A percentile compares a stretch with the other conserved stretches of the same genome.
Conservation (phyloP, 1,284 basidiomycete species). For the Cryptococcus sp. region DNA sequence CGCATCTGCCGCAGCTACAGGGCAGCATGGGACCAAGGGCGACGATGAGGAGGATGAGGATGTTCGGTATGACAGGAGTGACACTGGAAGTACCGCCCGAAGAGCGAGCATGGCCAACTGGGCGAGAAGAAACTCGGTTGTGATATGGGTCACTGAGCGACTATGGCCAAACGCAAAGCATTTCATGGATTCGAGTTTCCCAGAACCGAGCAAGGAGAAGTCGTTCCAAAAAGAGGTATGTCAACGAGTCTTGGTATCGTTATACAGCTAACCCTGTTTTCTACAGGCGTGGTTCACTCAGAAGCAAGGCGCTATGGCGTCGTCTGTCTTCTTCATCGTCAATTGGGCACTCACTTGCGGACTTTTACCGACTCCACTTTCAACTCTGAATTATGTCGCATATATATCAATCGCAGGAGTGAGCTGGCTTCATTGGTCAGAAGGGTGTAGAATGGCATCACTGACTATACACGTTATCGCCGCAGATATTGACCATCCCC, state of each 20-base stretch:
- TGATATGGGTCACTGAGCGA: slow-evolving; percentile 34
- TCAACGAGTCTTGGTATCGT: not conserved
- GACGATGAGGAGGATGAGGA: slow-evolving; percentile 14
- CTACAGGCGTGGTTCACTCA: slow-evolving; percentile 42
- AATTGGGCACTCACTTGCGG: slow-evolving; percentile 42
- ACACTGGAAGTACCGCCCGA: slow-evolving; percentile 17
- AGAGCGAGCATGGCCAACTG: slow-evolving; percentile 23
- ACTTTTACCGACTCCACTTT: slow-evolving; percentile 31
- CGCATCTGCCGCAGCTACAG: slow-evolving; percentile 11
- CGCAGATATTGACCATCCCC: slow-evolving; percentile 42
- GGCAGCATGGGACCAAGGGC: slow-evolving; percentile 5
- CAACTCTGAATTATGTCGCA: slow-evolving; percentile 31
- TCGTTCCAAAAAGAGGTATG: slow-evolving; percentile 50
- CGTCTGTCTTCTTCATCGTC: slow-evolving; percentile 42
- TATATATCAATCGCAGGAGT: slow-evolving; percentile 46
- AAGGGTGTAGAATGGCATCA: not conserved
- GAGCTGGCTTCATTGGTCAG: slow-evolving; percentile 10
- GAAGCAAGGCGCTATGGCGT: slow-evolving; percentile 39
- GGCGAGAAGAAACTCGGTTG: slow-evolving; percentile 26
- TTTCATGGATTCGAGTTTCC: slow-evolving; percentile 48
- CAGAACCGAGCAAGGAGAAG: slow-evolving; percentile 45
- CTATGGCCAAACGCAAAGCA: slow-evolving; percentile 40
- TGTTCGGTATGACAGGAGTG: slow-evolving; percentile 12
- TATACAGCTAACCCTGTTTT: not conserved
- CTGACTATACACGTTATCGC: not conserved